Conservation (phyloP, 805 yeast genomes). For the Monosporozyma yasuniensis region DNA sequence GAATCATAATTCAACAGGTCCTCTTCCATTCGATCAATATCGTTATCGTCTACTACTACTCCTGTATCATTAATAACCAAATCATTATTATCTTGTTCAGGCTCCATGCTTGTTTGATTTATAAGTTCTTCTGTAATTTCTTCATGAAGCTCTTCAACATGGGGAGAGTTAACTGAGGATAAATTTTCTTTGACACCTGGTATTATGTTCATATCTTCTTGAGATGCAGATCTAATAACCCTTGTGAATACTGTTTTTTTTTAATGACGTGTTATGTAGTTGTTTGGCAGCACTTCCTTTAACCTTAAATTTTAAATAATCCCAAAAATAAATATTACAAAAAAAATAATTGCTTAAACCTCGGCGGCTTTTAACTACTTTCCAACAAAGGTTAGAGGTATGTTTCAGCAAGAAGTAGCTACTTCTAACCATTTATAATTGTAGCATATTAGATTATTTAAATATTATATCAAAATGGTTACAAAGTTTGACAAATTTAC, state of each 20-base stretch:
- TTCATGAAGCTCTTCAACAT: neutral
- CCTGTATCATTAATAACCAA: neutral
- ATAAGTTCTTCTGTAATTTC: neutral
- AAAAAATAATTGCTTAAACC: neutral
- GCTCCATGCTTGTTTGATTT: neutral
- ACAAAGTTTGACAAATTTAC: neutral
- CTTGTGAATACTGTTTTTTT: neutral
- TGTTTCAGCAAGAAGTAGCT: too few species aligned
- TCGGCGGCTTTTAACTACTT: neutral
- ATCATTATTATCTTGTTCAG: neutral
- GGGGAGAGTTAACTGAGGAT: neutral
- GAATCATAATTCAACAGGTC: constrained; percentile 8
- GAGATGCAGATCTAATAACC: neutral
- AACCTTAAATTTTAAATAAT: neutral
- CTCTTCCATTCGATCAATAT: constrained; percentile 4
- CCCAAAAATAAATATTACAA: neutral
- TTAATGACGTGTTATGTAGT: neutral
- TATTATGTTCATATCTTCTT: neutral
- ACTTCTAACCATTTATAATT: too few species aligned
- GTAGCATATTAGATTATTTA: too few species aligned
- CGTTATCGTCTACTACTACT: neutral
- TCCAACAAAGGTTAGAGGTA: neutral
- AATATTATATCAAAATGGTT: neutral
- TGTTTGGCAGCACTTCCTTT: neutral
- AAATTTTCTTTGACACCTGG: neutral